phyloP scores from a whole-genome alignment of 805 yeast species.

The Cyberlindnera japonica region DNA sequence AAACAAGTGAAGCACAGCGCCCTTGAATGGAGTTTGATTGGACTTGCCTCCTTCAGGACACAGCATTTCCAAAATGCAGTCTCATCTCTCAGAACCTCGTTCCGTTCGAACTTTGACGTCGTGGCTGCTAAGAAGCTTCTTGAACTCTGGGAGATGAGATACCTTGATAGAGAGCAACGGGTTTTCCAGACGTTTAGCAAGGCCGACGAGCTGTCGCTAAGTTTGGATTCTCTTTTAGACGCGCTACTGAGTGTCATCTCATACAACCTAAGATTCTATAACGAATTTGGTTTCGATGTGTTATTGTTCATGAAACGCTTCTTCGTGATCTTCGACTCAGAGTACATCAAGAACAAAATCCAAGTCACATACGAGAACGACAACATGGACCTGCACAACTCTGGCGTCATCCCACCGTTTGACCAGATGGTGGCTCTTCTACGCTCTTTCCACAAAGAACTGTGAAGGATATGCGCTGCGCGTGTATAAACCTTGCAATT shows the following conservation, averaged over 20 bases:
- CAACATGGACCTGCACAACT: slow-evolving; percentile 22
- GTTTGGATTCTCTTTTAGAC: slow-evolving; percentile 38
- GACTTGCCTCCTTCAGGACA: slow-evolving; percentile 48
- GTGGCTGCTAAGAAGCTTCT: slow-evolving; percentile 52
- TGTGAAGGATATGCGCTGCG: no score
- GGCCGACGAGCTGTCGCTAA: slow-evolving; percentile 20
- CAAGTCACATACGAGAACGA: slow-evolving; percentile 28
- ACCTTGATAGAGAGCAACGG: slow-evolving; percentile 16
- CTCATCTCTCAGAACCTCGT: slow-evolving; percentile 51
- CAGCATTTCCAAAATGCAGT: slow-evolving; percentile 45
- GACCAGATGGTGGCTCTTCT: slow-evolving; percentile 19
- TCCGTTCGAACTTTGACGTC: slow-evolving; percentile 57
- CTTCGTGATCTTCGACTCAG: slow-evolving; percentile 33
- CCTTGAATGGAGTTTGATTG: slow-evolving; percentile 72
- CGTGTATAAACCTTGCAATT: no score
- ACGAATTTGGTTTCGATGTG: slow-evolving; percentile 44
- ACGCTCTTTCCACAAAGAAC: slow-evolving; percentile 2
- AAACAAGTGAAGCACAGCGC: slow-evolving; percentile 48
- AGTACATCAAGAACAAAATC: slow-evolving; percentile 28
- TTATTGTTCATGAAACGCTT: slow-evolving; percentile 42
- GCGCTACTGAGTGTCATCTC: slow-evolving; percentile 48
- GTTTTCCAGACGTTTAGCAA: slow-evolving; percentile 17
- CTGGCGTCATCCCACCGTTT: slow-evolving; percentile 28
- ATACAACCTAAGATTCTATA: slow-evolving; percentile 66
- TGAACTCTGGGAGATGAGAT: slow-evolving; percentile 32